A percentile compares a stretch with the other conserved stretches of the same genome.
Evolutionary conservation across 768 basidiomycete species (phyloP).

Genomic region (Boletellus ananiceps): DNA sequence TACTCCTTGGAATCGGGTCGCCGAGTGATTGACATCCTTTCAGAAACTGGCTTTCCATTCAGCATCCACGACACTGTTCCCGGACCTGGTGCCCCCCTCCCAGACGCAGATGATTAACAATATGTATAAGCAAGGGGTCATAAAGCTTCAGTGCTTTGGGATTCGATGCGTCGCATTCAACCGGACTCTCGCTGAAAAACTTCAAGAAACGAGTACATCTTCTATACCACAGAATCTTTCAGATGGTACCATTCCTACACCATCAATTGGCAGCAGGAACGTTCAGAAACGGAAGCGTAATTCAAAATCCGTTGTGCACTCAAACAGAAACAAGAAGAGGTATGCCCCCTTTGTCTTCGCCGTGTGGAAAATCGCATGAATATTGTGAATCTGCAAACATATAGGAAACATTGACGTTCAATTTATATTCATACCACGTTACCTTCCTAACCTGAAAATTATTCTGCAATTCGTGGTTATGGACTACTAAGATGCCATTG

Average conservation of each 20-base stretch:
- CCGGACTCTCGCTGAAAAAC: constrained; percentile 8
- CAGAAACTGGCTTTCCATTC: constrained; percentile 21
- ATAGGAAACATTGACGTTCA: constrained; percentile 10
- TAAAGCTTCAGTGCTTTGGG: constrained; percentile 25
- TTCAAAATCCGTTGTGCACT: background rate
- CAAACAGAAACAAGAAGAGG: constrained; percentile 12
- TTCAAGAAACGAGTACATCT: constrained; percentile 2
- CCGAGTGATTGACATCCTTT: background rate
- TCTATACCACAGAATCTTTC: background rate
- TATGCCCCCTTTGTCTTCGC: background rate
- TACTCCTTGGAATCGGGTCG: background rate
- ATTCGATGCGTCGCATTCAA: constrained; percentile 22
- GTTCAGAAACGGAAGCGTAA: constrained; percentile 15
- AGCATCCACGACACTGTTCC: constrained; percentile 15
- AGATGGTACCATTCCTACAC: background rate
- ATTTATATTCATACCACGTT: background rate
- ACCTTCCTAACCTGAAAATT: background rate
- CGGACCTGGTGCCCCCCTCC: constrained; percentile 21
- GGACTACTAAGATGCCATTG: constrained; percentile 6
- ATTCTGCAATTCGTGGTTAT: background rate
- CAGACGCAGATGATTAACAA: constrained; percentile 23
- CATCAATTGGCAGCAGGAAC: background rate
- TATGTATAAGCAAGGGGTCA: constrained; percentile 28
- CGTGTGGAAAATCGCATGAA: too few relatives aligned
- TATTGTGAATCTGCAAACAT: background rate